A percentile compares a stretch with the other conserved stretches of the same genome.
phyloP scores from a whole-genome alignment of 768 basidiomycete species.

The Tricholomella constricta region DNA sequence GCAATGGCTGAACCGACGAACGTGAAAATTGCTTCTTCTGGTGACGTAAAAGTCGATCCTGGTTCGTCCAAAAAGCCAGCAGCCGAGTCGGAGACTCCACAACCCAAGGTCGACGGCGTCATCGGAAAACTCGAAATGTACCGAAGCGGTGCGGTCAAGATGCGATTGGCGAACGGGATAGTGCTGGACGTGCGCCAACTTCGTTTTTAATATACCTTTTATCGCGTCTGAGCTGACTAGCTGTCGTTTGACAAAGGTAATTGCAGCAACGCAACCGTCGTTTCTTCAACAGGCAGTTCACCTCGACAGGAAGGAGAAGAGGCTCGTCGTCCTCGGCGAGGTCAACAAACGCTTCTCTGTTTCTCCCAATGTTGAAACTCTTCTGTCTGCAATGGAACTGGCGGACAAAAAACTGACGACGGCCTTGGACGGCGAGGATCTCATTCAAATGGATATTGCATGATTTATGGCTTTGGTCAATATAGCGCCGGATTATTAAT shows the following conservation, averaged over 20 bases:
- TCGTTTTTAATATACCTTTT: neutral
- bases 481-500: no score
- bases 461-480: constrained; percentile 2
- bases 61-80: constrained; percentile 25
- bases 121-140: constrained; percentile 88
- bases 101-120: constrained; percentile 62
- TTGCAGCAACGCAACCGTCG: constrained; percentile 78
- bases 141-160: constrained; percentile 82
- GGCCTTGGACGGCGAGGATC: constrained; percentile 41
- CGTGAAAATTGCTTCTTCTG: constrained; percentile 67
- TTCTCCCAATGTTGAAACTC: constrained; percentile 78
- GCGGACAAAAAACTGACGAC: constrained; percentile 38
- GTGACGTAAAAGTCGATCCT: constrained; percentile 56
- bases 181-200: constrained; percentile 70
- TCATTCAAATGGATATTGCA: constrained; percentile 57
- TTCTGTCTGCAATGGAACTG: constrained; percentile 66
- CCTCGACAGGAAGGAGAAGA: constrained; percentile 60
- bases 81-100: constrained; percentile 20
- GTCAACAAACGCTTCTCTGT: constrained; percentile 83
- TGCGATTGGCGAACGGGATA: constrained; percentile 80
- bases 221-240: neutral
- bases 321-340: constrained; percentile 77
- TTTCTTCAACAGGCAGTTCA: constrained; percentile 88
- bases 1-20: constrained; percentile 32
- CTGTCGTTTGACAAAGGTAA: constrained; percentile 50